These are phyloP conservation scores for Larix kaempferi DNA, from an alignment of 75 land plant genomes.

Conservation along the genomic window DNA sequence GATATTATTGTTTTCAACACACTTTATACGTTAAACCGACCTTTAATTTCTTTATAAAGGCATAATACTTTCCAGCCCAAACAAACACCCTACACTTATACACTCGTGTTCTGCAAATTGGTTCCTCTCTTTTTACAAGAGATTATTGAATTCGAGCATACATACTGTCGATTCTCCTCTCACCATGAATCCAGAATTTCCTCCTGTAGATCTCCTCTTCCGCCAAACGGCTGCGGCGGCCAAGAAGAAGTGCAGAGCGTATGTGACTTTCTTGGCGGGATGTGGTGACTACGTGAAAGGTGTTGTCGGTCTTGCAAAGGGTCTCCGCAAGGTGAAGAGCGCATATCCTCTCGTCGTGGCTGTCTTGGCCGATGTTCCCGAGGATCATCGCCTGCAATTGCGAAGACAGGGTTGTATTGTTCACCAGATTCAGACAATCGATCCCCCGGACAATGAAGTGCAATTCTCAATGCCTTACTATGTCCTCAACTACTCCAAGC, in stretches of 20 bases:
- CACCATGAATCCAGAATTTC: too few relatives aligned
- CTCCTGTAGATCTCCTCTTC: background rate
- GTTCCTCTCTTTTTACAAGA: background rate
- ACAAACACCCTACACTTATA: too few relatives aligned
- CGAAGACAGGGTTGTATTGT: constrained; percentile 39
- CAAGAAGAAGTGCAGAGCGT: constrained; percentile 14
- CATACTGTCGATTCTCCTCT: background rate
- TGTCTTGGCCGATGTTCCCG: constrained; percentile 49
- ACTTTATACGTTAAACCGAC: too few relatives aligned
- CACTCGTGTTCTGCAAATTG: too few relatives aligned
- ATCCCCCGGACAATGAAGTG: constrained; percentile 30
- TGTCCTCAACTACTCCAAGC: constrained; percentile 72
- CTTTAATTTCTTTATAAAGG: background rate
- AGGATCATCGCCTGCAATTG: constrained; percentile 30
- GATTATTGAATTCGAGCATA: too few relatives aligned
- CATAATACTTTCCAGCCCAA: too few relatives aligned
- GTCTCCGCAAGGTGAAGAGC: constrained; percentile 29
- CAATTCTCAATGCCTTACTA: constrained; percentile 27
- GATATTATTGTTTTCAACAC: background rate
- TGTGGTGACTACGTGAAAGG: constrained; percentile 45
- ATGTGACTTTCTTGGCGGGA: constrained; percentile 58
- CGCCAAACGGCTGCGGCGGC: background rate
- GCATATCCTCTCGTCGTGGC: constrained; percentile 48
- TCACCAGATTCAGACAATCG: constrained; percentile 38
- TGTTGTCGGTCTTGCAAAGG: constrained; percentile 50